Evolutionary conservation across 1,284 basidiomycete species (phyloP).

Genomic region (Heterobasidion parviporum): DNA sequence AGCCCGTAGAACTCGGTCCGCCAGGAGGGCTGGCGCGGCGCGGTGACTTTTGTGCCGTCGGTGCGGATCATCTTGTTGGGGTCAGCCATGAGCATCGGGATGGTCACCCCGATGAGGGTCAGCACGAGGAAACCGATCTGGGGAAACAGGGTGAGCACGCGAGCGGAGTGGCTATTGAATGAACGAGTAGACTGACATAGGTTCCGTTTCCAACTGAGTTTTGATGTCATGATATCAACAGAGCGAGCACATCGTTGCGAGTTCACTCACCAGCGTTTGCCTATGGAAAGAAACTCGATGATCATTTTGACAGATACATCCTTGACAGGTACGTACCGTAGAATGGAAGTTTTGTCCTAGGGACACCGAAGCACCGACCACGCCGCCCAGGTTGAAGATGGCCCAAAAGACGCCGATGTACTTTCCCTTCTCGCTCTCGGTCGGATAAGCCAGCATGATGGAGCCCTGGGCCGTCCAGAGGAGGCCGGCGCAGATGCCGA

Average conservation of each 20-base stretch:
- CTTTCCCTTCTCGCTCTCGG: constrained; percentile 67
- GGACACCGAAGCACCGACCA: constrained; percentile 54
- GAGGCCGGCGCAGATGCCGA: constrained; percentile 78
- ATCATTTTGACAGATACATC: background rate
- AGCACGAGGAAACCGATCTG: constrained; percentile 71
- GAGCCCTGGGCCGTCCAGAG: constrained; percentile 85
- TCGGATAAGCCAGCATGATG: constrained; percentile 79
- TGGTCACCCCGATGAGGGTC: constrained; percentile 52
- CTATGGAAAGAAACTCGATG: constrained; percentile 12
- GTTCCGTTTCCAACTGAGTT: constrained; percentile 46
- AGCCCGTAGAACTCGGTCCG: constrained; percentile 44
- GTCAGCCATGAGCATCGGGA: constrained; percentile 63
- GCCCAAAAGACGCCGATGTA: constrained; percentile 72
- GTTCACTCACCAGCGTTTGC: constrained; percentile 21
- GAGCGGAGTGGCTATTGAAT: background rate
- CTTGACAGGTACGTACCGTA: constrained; percentile 19
- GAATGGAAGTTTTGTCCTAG: constrained; percentile 42
- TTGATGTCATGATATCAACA: constrained; percentile 1
- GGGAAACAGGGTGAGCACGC: background rate
- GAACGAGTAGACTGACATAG: constrained; percentile 35
- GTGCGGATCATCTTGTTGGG: constrained; percentile 61
- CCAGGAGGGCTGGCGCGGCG: constrained; percentile 63
- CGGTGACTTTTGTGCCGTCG: constrained; percentile 61
- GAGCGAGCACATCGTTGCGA: no score
- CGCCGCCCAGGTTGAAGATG: constrained; percentile 60